A percentile compares a stretch with the other conserved stretches of the same genome.
phyloP scores from a whole-genome alignment of 768 basidiomycete species.

The Leccinum rimulosum region DNA sequence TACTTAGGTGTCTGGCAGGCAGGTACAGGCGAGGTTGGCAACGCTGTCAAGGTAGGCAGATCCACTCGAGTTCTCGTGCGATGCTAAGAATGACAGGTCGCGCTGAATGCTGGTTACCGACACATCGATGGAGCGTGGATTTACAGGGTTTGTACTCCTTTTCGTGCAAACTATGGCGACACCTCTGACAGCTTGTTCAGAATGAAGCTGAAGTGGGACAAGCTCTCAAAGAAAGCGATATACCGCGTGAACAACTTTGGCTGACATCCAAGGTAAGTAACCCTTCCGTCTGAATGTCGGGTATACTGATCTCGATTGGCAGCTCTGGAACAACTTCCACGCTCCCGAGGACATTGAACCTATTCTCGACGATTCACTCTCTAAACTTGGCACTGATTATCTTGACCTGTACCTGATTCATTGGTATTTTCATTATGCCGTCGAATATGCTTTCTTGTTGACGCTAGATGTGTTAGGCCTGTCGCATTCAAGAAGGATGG shows the following conservation, averaged over 20 bases:
- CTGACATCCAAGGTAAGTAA: constrained; percentile 54
- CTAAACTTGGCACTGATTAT: constrained; percentile 61
- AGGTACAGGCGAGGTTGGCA: constrained; percentile 54
- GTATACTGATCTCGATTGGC: not conserved
- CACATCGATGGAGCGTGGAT: constrained; percentile 77
- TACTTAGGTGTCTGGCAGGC: constrained; percentile 63
- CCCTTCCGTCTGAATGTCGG: not conserved
- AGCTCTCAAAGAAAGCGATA: constrained; percentile 54
- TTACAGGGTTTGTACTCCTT: constrained; percentile 47
- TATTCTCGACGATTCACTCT: constrained; percentile 62
- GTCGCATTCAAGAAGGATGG: constrained; percentile 62
- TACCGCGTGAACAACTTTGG: constrained; percentile 65
- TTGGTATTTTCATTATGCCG: constrained; percentile 45
- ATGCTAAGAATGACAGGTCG: constrained; percentile 37
- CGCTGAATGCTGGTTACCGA: constrained; percentile 60
- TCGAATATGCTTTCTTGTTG: not conserved
- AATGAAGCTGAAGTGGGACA: constrained; percentile 71
- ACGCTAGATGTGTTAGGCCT: constrained; percentile 42
- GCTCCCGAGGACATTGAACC: constrained; percentile 69
- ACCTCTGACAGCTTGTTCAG: constrained; percentile 29
- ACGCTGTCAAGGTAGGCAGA: constrained; percentile 56
- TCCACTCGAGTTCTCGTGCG: no score
- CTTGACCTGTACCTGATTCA: constrained; percentile 82
- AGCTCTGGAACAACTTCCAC: constrained; percentile 81
- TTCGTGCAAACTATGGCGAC: not conserved